phyloP scores from a whole-genome alignment of 2,329 filamentous ascomycete species.

The Hymenoscyphus albidus region DNA sequence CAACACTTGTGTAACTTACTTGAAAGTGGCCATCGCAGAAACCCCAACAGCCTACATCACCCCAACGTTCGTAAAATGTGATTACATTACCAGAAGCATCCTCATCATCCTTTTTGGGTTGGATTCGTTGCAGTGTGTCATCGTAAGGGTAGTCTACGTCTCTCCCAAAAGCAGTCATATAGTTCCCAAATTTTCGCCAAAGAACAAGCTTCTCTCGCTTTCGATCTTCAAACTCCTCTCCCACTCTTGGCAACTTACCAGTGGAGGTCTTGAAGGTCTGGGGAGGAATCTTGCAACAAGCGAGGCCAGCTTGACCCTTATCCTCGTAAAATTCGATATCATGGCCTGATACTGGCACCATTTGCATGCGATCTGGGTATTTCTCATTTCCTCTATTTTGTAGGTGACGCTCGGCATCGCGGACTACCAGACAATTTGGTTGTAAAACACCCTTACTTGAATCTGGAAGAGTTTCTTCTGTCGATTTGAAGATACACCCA shows the following conservation, averaged over 20 bases:
- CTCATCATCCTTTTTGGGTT: constrained; percentile 34
- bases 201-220: constrained; percentile 63
- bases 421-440: constrained; percentile 68
- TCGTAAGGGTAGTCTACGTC: constrained; percentile 58
- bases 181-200: constrained; percentile 72
- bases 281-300: constrained; percentile 60
- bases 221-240: constrained; percentile 60
- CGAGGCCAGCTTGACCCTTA: constrained; percentile 59
- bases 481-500: constrained; percentile 61
- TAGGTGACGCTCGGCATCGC: constrained; percentile 67
- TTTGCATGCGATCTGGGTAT: constrained; percentile 56
- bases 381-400: constrained; percentile 53
- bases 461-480: constrained; percentile 43
- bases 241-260: constrained; percentile 57
- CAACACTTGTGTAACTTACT: constrained; percentile 40
- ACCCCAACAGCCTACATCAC: constrained; percentile 77
- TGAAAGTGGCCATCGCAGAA: constrained; percentile 78
- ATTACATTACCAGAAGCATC: constrained; percentile 54
- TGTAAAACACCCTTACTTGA: constrained; percentile 52
- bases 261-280: constrained; percentile 55
- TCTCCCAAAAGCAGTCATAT: constrained; percentile 69
- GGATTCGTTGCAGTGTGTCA: constrained; percentile 38
- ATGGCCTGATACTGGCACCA: constrained; percentile 59
- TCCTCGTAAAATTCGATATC: constrained; percentile 72
- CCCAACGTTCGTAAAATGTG: constrained; percentile 77